phyloP scores from a whole-genome alignment of 78 protist genomes.

The Kipferlia bialata region DNA sequence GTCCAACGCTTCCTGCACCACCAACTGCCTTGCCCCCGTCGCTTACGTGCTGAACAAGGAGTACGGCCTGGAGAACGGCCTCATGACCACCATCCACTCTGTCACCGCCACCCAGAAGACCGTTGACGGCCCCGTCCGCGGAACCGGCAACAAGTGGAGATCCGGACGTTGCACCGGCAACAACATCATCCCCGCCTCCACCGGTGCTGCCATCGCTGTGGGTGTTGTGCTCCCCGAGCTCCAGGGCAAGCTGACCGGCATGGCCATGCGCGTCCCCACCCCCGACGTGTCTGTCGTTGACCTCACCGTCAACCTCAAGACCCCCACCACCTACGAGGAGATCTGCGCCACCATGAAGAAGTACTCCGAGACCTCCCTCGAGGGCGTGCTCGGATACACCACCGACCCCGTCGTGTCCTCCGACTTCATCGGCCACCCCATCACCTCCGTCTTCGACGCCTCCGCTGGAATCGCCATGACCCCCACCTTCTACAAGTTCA shows the following conservation, averaged over 20 bases:
- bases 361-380: conserved; percentile 38
- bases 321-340: conserved; percentile 70
- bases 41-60: conserved; percentile 82
- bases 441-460: conserved; percentile 40
- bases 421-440: conserved; percentile 29
- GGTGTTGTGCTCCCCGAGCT: conserved; percentile 76
- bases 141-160: conserved; percentile 80
- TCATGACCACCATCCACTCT: conserved; percentile 98
- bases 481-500: conserved; percentile 39
- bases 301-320: conserved; percentile 35
- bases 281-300: conserved; percentile 91
- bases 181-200: conserved; percentile 96
- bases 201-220: conserved; percentile 99
- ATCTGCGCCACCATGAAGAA: conserved; percentile 62
- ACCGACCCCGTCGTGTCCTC: conserved; percentile 22
- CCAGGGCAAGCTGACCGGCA: conserved; percentile 96
- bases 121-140: conserved; percentile 94
- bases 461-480: conserved; percentile 23
- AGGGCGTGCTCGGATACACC: conserved; percentile 23
- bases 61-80: conserved; percentile 85
- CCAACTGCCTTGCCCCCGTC: conserved; percentile 92
- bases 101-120: conserved; percentile 93
- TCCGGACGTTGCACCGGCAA: conserved; percentile 78
- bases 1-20: conserved; percentile 80
- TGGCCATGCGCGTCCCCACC: conserved; percentile 98